A percentile compares a stretch with the other conserved stretches of the same genome.
Conservation (phyloP, 2,329 filamentous ascomycete genomes). For the Fusarium burgessii region DNA sequence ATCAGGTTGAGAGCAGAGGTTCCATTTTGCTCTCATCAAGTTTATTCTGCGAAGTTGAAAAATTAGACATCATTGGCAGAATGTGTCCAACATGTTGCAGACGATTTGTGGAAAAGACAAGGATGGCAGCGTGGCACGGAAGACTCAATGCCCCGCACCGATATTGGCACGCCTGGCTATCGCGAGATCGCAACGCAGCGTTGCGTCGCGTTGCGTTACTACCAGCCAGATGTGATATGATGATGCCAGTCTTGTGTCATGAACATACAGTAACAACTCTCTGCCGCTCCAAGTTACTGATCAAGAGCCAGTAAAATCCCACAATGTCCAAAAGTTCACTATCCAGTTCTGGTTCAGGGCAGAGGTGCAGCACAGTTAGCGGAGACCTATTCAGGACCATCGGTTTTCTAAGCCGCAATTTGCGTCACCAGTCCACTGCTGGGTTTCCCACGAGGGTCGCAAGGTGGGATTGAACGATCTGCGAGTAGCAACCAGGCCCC, state of each 20-base stretch:
- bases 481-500: slow-evolving; percentile 45
- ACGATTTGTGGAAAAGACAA: slow-evolving; percentile 34
- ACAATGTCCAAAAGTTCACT: slow-evolving; percentile 10
- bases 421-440: slow-evolving; percentile 42
- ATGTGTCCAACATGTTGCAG: slow-evolving; percentile 5
- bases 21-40: not conserved
- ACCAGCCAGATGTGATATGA: slow-evolving; percentile 37
- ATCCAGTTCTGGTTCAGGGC: slow-evolving; percentile 13
- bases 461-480: slow-evolving; percentile 45
- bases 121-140: slow-evolving; percentile 33
- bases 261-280: slow-evolving; percentile 20
- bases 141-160: slow-evolving; percentile 39
- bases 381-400: slow-evolving; percentile 5
- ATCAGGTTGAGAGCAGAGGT: not conserved
- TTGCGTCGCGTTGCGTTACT: slow-evolving; percentile 16
- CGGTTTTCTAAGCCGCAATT: slow-evolving; percentile 28
- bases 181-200: slow-evolving; percentile 26
- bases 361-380: slow-evolving; percentile 20
- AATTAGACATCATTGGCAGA: slow-evolving; percentile 5
- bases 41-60: not conserved
- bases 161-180: slow-evolving; percentile 39
- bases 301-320: slow-evolving; percentile 24
- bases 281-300: slow-evolving; percentile 25
- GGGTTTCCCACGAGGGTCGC: slow-evolving; percentile 34
- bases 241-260: slow-evolving; percentile 49